Conservation (phyloP, 2,329 filamentous ascomycete species). For the Fusarium brevicatenulatum region DNA sequence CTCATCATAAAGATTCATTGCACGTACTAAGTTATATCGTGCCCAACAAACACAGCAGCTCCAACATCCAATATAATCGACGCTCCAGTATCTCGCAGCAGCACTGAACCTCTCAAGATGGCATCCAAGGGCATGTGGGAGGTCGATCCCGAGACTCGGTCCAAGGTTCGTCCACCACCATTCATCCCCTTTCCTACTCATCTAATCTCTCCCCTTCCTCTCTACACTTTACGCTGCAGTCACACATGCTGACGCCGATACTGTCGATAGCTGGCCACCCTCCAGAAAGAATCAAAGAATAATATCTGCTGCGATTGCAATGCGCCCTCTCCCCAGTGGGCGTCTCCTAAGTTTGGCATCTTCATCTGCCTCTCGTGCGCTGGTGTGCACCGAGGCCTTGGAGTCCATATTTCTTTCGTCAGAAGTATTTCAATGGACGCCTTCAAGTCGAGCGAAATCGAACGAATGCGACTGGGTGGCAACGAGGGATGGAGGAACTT, state of each 20-base stretch:
- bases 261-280: constrained; percentile 76
- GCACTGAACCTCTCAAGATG: constrained; percentile 52
- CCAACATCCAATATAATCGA: background rate
- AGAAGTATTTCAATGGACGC: constrained; percentile 98
- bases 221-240: background rate
- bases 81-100: constrained; percentile 9
- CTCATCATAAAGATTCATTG: constrained; percentile 13
- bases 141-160: constrained; percentile 95
- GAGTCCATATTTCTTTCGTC: constrained; percentile 98
- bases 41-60: constrained; percentile 1
- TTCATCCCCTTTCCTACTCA: constrained; percentile 10
- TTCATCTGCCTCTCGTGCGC: constrained; percentile 99
- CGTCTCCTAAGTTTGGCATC: constrained; percentile 94
- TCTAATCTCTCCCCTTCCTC: constrained; percentile 1
- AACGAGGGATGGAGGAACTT: constrained; percentile 89
- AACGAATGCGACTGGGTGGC: constrained; percentile 91
- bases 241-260: constrained; percentile 23
- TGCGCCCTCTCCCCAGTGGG: constrained; percentile 97
- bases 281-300: constrained; percentile 91
- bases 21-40: background rate
- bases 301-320: constrained; percentile 94
- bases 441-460: constrained; percentile 92
- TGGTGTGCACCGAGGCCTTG: constrained; percentile 91
- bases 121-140: constrained; percentile 92
- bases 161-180: constrained; percentile 72